Conservation (phyloP, 2,329 filamentous ascomycete species). For the Sporothrix schenckii region DNA sequence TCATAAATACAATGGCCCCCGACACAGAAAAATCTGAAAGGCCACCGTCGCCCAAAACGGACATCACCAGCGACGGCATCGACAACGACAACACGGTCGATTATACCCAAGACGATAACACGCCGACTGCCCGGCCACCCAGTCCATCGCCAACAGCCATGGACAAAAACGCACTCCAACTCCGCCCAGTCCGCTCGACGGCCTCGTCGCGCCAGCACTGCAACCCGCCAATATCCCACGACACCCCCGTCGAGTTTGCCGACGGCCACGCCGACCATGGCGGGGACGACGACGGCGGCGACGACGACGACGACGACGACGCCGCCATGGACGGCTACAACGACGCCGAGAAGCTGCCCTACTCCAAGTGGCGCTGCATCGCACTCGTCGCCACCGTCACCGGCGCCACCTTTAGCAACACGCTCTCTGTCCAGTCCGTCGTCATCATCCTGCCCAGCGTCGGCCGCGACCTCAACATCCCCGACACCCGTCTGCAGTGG, state of each 20-base stretch:
- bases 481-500: conserved; percentile 64
- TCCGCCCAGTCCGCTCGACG: conserved; percentile 18
- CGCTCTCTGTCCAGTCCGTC: conserved; percentile 58
- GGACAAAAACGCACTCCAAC: conserved; percentile 19
- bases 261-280: conserved; percentile 13
- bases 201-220: conserved; percentile 14
- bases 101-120: not conserved
- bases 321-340: conserved; percentile 22
- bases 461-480: conserved; percentile 58
- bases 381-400: conserved; percentile 59
- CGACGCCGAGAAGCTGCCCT: conserved; percentile 34
- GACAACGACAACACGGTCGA: not conserved
- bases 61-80: not conserved
- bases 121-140: not conserved
- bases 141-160: not conserved
- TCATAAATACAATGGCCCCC: conserved; percentile 6
- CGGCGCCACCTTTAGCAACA: conserved; percentile 59
- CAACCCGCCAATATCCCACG: conserved; percentile 28
- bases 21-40: conserved; percentile 11
- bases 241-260: conserved; percentile 25
- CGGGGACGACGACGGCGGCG: conserved; percentile 5
- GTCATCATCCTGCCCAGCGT: conserved; percentile 68
- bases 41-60: not conserved
- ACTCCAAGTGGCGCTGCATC: conserved; percentile 56
- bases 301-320: conserved; percentile 24